phyloP scores from a whole-genome alignment of 2,329 filamentous ascomycete species.

The Camillea tinctor region DNA sequence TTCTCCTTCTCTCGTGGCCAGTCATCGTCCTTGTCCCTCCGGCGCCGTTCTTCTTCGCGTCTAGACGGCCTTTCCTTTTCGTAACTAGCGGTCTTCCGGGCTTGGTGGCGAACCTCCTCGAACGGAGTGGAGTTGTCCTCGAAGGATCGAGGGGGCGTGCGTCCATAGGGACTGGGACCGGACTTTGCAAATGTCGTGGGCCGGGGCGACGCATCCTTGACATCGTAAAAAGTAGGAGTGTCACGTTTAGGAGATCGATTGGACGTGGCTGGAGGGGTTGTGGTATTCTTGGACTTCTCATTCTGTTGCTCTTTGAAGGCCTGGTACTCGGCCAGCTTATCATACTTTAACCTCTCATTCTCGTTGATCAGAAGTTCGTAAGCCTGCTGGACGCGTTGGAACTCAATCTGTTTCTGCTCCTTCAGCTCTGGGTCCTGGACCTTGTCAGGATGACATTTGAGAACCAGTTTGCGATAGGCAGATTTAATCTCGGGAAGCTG shows the following conservation, averaged over 20 bases:
- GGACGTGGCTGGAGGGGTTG: conserved; percentile 21
- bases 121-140: conserved; percentile 44
- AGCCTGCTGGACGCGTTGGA: conserved; percentile 87
- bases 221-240: conserved; percentile 41
- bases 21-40: conserved; percentile 34
- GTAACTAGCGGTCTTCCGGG: conserved; percentile 49
- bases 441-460: conserved; percentile 91
- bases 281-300: conserved; percentile 41
- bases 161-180: conserved; percentile 33
- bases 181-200: conserved; percentile 40
- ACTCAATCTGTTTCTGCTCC: conserved; percentile 77
- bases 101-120: conserved; percentile 42
- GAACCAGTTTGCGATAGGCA: conserved; percentile 79
- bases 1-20: conserved; percentile 29
- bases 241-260: conserved; percentile 40
- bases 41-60: conserved; percentile 38
- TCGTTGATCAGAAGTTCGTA: conserved; percentile 89
- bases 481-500: conserved; percentile 70
- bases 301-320: conserved; percentile 45
- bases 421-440: conserved; percentile 76
- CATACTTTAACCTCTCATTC: conserved; percentile 69
- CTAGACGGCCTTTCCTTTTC: conserved; percentile 42
- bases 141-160: conserved; percentile 40
- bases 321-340: conserved; percentile 66
- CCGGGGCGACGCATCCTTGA: conserved; percentile 51